Evolutionary conservation across 2,329 filamentous ascomycete genomes (phyloP).

Genomic region (Pseudodiploospora longispora): DNA sequence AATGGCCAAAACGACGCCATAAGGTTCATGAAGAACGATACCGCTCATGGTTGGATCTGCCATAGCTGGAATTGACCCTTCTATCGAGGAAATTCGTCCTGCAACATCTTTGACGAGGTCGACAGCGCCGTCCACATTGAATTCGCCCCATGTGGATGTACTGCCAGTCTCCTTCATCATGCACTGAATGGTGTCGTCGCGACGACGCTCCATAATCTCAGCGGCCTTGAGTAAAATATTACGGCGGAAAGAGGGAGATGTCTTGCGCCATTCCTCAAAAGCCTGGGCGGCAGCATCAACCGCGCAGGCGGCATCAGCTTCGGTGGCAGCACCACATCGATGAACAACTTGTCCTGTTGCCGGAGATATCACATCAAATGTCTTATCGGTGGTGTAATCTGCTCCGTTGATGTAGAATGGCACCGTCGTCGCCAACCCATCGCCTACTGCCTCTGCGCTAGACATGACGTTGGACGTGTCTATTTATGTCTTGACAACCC

Average conservation of each 20-base stretch:
- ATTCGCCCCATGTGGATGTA: constrained; percentile 28
- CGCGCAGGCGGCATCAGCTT: constrained; percentile 46
- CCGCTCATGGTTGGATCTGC: constrained; percentile 33
- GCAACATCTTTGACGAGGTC: constrained; percentile 36
- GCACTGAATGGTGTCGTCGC: constrained; percentile 52
- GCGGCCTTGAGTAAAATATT: constrained; percentile 64
- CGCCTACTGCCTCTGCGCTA: constrained; percentile 5
- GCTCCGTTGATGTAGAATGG: constrained; percentile 36
- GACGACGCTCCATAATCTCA: constrained; percentile 51
- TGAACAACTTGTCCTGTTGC: constrained; percentile 43
- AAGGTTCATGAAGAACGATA: constrained; percentile 66
- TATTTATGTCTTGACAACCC: too few species aligned
- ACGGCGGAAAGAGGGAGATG: constrained; percentile 52
- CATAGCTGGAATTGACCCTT: constrained; percentile 29
- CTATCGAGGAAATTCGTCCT: constrained; percentile 30
- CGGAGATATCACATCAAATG: constrained; percentile 52
- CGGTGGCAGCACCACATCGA: constrained; percentile 48
- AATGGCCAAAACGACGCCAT: constrained; percentile 70
- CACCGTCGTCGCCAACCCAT: constrained; percentile 12
- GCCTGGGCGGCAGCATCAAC: constrained; percentile 52
- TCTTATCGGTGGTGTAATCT: constrained; percentile 36
- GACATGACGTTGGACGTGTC: too few species aligned
- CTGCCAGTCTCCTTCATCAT: constrained; percentile 45
- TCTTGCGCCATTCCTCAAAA: constrained; percentile 60
- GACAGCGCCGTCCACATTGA: constrained; percentile 29